A percentile compares a stretch with the other conserved stretches of the same genome.
phyloP scores from a whole-genome alignment of 169 alveolate species.

The Eimeria brunetti region DNA sequence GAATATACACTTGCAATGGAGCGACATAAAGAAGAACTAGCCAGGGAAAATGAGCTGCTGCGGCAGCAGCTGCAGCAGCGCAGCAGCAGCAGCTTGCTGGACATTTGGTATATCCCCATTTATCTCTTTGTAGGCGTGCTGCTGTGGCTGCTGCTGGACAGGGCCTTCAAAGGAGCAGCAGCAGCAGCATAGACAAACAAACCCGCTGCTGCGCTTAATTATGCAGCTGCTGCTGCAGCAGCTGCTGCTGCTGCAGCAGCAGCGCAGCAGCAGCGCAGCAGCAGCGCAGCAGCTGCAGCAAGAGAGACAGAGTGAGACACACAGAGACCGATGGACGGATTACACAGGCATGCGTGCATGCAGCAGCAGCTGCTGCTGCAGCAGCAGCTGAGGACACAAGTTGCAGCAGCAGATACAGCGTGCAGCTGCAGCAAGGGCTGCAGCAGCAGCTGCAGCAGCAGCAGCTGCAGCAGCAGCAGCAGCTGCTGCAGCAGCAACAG shows the following conservation, averaged over 20 bases:
- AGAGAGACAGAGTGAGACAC: background rate
- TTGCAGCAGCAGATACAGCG: background rate
- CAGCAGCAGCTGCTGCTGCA: too few relatives aligned
- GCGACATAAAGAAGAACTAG: conserved; percentile 78
- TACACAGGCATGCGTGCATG: too few relatives aligned
- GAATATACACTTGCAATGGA: conserved; percentile 77
- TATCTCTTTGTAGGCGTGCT: conserved; percentile 27
- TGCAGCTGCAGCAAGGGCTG: too few relatives aligned
- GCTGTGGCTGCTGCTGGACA: conserved; percentile 42
- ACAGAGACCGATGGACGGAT: too few relatives aligned
- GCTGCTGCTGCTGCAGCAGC: background rate
- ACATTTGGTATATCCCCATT: conserved; percentile 65
- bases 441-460: background rate
- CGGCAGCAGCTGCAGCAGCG: conserved; percentile 11
- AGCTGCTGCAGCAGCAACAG: background rate
- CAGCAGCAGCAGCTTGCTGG: background rate
- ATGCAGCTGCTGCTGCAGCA: background rate
- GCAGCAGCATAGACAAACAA: background rate
- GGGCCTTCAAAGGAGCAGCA: background rate
- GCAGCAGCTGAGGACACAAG: background rate
- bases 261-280: too few relatives aligned
- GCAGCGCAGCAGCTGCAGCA: background rate
- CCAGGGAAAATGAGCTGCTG: conserved; percentile 78
- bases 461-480: background rate
- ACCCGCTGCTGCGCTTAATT: background rate